Evolutionary conservation across 2,329 filamentous ascomycete genomes (phyloP).

Genomic region (Lachnellula arida): DNA sequence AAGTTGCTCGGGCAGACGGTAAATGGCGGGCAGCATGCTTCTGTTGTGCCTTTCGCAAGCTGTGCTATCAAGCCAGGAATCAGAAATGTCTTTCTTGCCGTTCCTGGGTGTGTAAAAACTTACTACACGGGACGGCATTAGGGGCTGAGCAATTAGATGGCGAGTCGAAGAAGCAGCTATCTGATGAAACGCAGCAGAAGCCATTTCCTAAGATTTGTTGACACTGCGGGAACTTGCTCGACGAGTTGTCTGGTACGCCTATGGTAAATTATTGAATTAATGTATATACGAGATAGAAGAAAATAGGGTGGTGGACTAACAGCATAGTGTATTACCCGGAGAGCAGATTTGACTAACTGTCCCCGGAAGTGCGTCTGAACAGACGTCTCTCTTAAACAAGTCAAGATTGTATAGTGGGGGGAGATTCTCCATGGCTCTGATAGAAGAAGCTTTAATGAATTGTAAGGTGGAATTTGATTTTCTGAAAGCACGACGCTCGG

Average conservation of each 20-base stretch:
- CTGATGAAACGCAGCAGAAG: not conserved
- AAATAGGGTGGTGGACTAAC: not conserved
- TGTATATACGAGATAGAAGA: not conserved
- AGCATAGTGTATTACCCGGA: conserved; percentile 2
- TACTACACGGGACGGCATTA: not conserved
- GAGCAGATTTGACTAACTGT: not conserved
- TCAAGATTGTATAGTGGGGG: too few relatives aligned
- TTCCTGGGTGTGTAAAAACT: not conserved
- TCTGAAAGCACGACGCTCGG: not conserved
- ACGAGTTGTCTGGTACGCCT: not conserved
- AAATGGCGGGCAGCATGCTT: not conserved
- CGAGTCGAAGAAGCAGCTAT: not conserved
- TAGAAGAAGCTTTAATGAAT: too few relatives aligned
- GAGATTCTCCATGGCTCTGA: too few relatives aligned
- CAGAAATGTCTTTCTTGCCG: not conserved
- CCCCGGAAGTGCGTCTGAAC: conserved; percentile 3
- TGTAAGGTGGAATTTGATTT: too few relatives aligned
- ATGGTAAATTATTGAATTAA: not conserved
- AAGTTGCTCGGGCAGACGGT: not conserved
- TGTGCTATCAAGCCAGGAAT: not conserved
- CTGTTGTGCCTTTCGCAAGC: not conserved
- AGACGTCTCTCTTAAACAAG: conserved; percentile 7
- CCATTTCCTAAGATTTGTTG: not conserved
- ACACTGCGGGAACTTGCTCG: not conserved
- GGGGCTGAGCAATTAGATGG: not conserved